These are phyloP conservation scores for Sclerotinia spermophila DNA, from an alignment of 2,329 filamentous ascomycete species.

Conservation along the genomic window DNA sequence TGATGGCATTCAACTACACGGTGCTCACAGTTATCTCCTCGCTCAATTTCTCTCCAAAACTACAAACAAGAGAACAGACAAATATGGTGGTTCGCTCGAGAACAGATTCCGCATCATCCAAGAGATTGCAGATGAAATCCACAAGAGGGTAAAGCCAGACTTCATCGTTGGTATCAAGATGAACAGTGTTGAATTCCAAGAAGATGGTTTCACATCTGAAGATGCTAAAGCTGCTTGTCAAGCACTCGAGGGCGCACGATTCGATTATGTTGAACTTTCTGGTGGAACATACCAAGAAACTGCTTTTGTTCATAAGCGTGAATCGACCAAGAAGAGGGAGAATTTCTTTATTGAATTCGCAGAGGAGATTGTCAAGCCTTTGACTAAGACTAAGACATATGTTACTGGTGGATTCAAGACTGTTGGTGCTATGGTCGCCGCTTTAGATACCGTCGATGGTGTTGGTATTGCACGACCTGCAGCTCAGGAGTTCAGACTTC, in stretches of 20 bases:
- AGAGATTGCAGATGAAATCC: slow-evolving; percentile 56
- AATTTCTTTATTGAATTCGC: slow-evolving; percentile 69
- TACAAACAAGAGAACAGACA: slow-evolving; percentile 35
- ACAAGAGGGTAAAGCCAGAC: slow-evolving; percentile 39
- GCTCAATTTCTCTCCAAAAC: slow-evolving; percentile 35
- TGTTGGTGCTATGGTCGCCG: slow-evolving; percentile 45
- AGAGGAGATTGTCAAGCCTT: slow-evolving; percentile 45
- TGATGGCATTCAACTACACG: slow-evolving; percentile 43
- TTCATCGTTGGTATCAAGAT: slow-evolving; percentile 55
- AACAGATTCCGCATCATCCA: slow-evolving; percentile 45
- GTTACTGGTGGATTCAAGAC: slow-evolving; percentile 60
- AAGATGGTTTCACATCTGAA: slow-evolving; percentile 53
- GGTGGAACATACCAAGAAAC: slow-evolving; percentile 60
- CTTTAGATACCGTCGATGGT: slow-evolving; percentile 46
- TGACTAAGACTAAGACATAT: slow-evolving; percentile 46
- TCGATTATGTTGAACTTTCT: slow-evolving; percentile 66
- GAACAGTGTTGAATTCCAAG: slow-evolving; percentile 57
- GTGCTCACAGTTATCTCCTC: slow-evolving; percentile 36
- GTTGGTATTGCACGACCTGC: slow-evolving; percentile 48
- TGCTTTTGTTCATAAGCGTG: slow-evolving; percentile 33
- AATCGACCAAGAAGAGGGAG: slow-evolving; percentile 50
- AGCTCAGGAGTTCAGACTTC: slow-evolving; percentile 43
- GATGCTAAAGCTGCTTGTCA: slow-evolving; percentile 54
- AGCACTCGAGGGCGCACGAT: slow-evolving; percentile 47
- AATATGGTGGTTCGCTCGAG: slow-evolving; percentile 35